phyloP scores from a whole-genome alignment of 331 rosid species.

The Saraca asoca region DNA sequence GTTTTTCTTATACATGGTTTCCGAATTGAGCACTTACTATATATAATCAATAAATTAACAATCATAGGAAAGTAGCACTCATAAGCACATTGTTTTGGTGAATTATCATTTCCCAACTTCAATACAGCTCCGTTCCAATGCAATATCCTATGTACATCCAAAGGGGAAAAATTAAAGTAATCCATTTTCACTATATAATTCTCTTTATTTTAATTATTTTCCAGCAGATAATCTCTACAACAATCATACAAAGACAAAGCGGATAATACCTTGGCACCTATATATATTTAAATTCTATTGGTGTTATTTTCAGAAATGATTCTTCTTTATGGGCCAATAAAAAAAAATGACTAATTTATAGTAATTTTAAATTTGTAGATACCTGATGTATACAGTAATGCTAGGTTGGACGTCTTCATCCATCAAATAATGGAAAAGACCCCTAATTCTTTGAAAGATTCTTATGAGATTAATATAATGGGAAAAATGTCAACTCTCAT shows the following conservation, averaged over 20 bases:
- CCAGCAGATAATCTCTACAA: conserved; percentile 18
- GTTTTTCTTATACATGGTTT: conserved; percentile 4
- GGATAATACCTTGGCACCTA: conserved; percentile 25
- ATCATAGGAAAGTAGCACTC: conserved; percentile 1
- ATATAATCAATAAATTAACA: not conserved
- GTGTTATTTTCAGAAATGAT: conserved; percentile 50
- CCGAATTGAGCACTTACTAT: not conserved
- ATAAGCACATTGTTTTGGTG: conserved; percentile 11
- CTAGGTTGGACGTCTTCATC: conserved; percentile 49
- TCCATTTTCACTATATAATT: too few relatives aligned
- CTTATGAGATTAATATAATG: conserved; percentile 33
- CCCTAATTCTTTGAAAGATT: conserved; percentile 51
- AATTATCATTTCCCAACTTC: conserved; percentile 13
- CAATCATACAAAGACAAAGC: conserved; percentile 12
- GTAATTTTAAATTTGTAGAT: conserved; percentile 39
- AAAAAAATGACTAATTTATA: conserved; percentile 21
- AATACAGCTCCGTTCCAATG: conserved; percentile 2
- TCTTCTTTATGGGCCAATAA: conserved; percentile 49
- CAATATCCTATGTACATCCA: conserved; percentile 18
- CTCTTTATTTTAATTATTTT: not conserved
- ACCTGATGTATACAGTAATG: conserved; percentile 29
- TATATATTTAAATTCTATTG: conserved; percentile 13
- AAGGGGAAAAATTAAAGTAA: conserved; percentile 14
- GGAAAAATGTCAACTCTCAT: conserved; percentile 48
- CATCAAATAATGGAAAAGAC: conserved; percentile 37